phyloP scores from a whole-genome alignment of 345 rosid species.

The Populus nigra region DNA sequence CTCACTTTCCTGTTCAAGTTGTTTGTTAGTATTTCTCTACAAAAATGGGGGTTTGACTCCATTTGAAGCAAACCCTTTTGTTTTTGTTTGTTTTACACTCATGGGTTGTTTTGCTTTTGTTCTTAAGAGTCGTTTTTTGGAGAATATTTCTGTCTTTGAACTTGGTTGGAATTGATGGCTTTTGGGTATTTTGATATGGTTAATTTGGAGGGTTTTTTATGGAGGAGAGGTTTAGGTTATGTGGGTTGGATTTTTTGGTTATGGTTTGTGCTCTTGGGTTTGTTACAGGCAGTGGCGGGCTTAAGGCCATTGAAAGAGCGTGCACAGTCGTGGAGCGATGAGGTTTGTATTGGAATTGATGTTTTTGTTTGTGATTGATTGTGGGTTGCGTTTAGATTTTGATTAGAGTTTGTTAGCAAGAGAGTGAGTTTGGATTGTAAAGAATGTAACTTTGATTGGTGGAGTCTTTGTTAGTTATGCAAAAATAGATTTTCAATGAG shows the following conservation, averaged over 20 bases:
- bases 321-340: slow-evolving; percentile 90
- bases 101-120: slow-evolving; percentile 35
- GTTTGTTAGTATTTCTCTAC: slow-evolving; percentile 32
- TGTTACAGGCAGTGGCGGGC: slow-evolving; percentile 53
- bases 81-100: slow-evolving; percentile 3
- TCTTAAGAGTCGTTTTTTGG: background rate
- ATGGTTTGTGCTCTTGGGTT: slow-evolving; percentile 43
- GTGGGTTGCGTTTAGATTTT: slow-evolving; percentile 5
- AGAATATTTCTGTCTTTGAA: slow-evolving; percentile 7
- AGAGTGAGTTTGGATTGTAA: slow-evolving; percentile 8
- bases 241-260: slow-evolving; percentile 40
- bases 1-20: slow-evolving; percentile 59
- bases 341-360: slow-evolving; percentile 49
- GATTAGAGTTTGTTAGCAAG: background rate
- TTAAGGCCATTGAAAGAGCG: slow-evolving; percentile 82
- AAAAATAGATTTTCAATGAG: background rate
- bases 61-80: slow-evolving; percentile 58
- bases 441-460: slow-evolving; percentile 11
- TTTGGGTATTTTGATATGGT: slow-evolving; percentile 40
- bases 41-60: slow-evolving; percentile 49
- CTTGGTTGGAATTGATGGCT: slow-evolving; percentile 24
- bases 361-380: slow-evolving; percentile 14
- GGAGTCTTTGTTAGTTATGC: slow-evolving; percentile 10
- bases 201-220: slow-evolving; percentile 17
- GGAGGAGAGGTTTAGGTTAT: slow-evolving; percentile 41